Evolutionary conservation across 495 filamentous ascomycete species (phyloP).

Genomic region (Lentithecium fluviatile): DNA sequence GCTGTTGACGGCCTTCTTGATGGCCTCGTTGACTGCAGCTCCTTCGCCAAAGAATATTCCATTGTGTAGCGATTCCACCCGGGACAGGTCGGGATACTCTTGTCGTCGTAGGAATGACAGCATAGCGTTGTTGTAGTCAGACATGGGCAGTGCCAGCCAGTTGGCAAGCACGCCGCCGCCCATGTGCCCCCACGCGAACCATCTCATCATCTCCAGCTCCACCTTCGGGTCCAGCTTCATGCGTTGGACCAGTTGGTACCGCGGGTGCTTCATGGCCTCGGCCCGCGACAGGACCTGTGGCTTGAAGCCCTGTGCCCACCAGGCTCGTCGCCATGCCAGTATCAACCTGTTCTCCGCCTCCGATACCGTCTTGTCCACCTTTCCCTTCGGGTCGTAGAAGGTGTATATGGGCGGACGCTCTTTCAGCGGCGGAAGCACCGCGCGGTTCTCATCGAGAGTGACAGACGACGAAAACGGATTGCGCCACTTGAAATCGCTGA

Average conservation of each 20-base stretch:
- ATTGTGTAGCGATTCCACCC: constrained; percentile 69
- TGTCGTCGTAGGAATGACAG: constrained; percentile 71
- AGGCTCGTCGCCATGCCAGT: constrained; percentile 85
- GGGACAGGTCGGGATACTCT: constrained; percentile 67
- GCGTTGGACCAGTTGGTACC: constrained; percentile 68
- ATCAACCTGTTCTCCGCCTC: constrained; percentile 76
- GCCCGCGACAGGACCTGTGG: constrained; percentile 76
- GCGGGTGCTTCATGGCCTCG: constrained; percentile 81
- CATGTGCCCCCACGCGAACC: constrained; percentile 94
- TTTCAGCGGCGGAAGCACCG: constrained; percentile 78
- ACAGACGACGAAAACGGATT: constrained; percentile 84
- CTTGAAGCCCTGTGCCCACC: constrained; percentile 90
- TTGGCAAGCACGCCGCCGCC: constrained; percentile 79
- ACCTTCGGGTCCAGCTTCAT: constrained; percentile 51
- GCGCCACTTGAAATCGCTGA: constrained; percentile 82
- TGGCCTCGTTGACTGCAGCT: constrained; percentile 59
- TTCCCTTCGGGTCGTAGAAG: constrained; percentile 73
- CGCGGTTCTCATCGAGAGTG: constrained; percentile 80
- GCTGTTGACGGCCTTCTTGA: constrained; percentile 62
- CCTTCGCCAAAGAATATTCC: constrained; percentile 75
- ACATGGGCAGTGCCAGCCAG: constrained; percentile 84
- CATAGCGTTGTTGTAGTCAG: constrained; percentile 66
- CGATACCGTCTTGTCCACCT: constrained; percentile 59
- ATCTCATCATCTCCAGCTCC: constrained; percentile 70
- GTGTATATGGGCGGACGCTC: constrained; percentile 82